Percentiles rank a stretch among this genome's conserved stretches.
phyloP scores from a whole-genome alignment of 164 flowering plant genomes.

The Vitis labrusca region DNA sequence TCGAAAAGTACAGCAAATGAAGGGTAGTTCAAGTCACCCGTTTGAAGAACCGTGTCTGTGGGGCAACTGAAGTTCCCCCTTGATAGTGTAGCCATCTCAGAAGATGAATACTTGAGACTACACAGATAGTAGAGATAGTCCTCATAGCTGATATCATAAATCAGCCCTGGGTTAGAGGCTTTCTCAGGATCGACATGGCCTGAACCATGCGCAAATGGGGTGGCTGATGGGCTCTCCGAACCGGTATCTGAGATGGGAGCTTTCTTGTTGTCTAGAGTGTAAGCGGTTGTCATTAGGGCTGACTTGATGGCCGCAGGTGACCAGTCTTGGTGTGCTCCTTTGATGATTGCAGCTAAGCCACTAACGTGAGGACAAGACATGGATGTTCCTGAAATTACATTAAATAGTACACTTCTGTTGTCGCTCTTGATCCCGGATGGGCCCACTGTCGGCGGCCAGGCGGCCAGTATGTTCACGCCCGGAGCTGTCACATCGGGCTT shows the following conservation, averaged over 20 bases:
- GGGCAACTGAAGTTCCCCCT: slow-evolving; percentile 39
- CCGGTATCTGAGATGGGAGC: slow-evolving; percentile 41
- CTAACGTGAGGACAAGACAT: slow-evolving; percentile 86
- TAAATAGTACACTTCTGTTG: slow-evolving; percentile 51
- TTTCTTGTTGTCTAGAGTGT: slow-evolving; percentile 35
- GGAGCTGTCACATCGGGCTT: slow-evolving; percentile 83
- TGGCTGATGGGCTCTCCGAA: slow-evolving; percentile 27
- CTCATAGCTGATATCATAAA: slow-evolving; percentile 48
- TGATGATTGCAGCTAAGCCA: slow-evolving; percentile 66
- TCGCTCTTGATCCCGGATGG: slow-evolving; percentile 45
- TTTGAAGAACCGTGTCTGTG: slow-evolving; percentile 8
- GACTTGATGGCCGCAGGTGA: slow-evolving; percentile 73
- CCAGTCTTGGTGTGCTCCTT: slow-evolving; percentile 60
- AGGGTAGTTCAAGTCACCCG: slow-evolving; percentile 69
- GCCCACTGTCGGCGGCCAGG: slow-evolving; percentile 57
- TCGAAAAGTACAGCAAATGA: slow-evolving; percentile 56
- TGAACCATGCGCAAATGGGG: slow-evolving; percentile 64
- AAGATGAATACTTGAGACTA: slow-evolving; percentile 46
- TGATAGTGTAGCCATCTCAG: slow-evolving; percentile 41
- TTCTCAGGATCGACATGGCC: slow-evolving; percentile 69
- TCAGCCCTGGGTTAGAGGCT: slow-evolving; percentile 65
- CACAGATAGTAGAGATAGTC: slow-evolving; percentile 63
- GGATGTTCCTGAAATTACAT: slow-evolving; percentile 75
- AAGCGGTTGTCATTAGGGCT: slow-evolving; percentile 81
- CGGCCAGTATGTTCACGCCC: slow-evolving; percentile 73